Evolutionary conservation across 2,329 filamentous ascomycete genomes (phyloP).

Genomic region (Aspergillus alliaceus): DNA sequence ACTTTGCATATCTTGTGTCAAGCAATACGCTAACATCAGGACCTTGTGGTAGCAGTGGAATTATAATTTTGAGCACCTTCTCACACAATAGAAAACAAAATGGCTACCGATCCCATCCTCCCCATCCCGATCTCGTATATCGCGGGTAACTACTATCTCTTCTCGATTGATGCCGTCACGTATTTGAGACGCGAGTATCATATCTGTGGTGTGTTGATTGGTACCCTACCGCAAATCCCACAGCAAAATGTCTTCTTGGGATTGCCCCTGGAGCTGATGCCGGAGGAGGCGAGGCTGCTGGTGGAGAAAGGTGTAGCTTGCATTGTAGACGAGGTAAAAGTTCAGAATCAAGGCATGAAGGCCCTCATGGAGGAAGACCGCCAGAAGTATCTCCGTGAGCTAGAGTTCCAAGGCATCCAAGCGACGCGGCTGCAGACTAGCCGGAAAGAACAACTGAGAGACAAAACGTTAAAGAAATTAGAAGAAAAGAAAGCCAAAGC

Average conservation of each 20-base stretch:
- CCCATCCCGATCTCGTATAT: constrained; percentile 79
- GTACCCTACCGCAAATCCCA: constrained; percentile 85
- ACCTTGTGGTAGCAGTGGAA: not conserved
- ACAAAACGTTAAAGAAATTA: constrained; percentile 52
- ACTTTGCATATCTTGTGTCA: not conserved
- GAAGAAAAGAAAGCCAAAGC: constrained; percentile 37
- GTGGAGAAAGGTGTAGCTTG: constrained; percentile 75
- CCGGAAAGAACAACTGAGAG: constrained; percentile 52
- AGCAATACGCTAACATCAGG: constrained; percentile 24
- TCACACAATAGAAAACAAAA: constrained; percentile 14
- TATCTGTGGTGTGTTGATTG: constrained; percentile 82
- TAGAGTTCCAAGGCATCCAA: constrained; percentile 56
- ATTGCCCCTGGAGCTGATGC: constrained; percentile 82
- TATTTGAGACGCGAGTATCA: constrained; percentile 76
- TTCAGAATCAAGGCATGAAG: constrained; percentile 66
- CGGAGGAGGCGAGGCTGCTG: constrained; percentile 82
- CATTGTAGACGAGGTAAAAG: constrained; percentile 74
- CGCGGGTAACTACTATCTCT: constrained; percentile 80
- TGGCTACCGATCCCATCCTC: constrained; percentile 44
- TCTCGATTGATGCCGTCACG: constrained; percentile 78
- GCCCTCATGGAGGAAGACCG: constrained; percentile 59
- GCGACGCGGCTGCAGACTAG: constrained; percentile 48
- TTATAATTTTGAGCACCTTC: not conserved
- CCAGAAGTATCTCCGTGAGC: constrained; percentile 59
- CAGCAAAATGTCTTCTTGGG: constrained; percentile 94